Evolutionary conservation across 2,329 filamentous ascomycete genomes (phyloP), one percentile per base, ranked within the genome.

Genomic region (Paracoccidioides brasiliensis): DNA sequence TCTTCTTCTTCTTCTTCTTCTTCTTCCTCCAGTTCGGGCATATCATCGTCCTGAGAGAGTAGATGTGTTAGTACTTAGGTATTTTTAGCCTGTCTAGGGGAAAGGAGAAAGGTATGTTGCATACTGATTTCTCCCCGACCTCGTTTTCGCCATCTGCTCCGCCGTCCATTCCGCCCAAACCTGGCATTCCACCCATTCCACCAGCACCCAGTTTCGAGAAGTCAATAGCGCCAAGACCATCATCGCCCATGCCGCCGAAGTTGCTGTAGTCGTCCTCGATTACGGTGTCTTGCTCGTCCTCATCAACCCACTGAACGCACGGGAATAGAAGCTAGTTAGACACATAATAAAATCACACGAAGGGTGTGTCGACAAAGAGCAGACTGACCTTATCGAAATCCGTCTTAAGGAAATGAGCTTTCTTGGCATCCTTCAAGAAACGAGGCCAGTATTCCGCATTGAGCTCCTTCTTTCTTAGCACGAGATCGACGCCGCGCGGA

Each of bases 381-480:
- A 37, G 32, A 8, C 28, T 33, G 30, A 85, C 83, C 86, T 95
- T 96, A 78, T 96, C 90, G 66, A 98, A 98, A 77, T 98, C 86
- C 62, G 93, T 97, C 85, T 95, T 95, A 68, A 98, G 76, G 82
- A 90, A 98, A 77, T 97, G 93, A 55, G 88, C 76, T 79, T 89
- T 95, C 80, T 88, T 85, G 63, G 78, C 73, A 58, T 91, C 88
- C 84, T 96, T 96, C 70, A 96, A 80, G 67, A 98, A 80, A 61
- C 93, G 84, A 60, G 90, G 90, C 93, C 93, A 98, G 82, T 85
- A 97, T 74, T 93, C 89, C 68, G 89, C 83, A 75, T 90, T 88
- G 62, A 93, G 80, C 69, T 95, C 90, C 84, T 96, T 96, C 87
- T 98, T 98, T 75, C 88, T 83, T 72, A 98, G 80, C 71, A 95